Evolutionary conservation across 1,284 basidiomycete genomes (phyloP).

Genomic region (Pyrrhoderma lamaoense): DNA sequence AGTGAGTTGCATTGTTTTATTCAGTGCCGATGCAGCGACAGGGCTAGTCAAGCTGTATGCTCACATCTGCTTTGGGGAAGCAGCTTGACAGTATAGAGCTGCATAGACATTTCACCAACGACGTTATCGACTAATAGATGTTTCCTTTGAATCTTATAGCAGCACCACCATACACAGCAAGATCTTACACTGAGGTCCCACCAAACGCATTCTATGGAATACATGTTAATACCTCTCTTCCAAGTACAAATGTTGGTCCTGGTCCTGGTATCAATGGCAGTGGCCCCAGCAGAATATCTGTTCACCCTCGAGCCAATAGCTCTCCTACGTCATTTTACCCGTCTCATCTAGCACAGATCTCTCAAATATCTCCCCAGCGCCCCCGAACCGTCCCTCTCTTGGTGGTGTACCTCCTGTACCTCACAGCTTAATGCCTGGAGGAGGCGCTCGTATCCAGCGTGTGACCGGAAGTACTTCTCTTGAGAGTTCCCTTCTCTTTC

Average conservation of each 20-base stretch:
- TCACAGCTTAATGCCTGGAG: conserved; percentile 16
- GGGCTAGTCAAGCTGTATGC: too few relatives aligned
- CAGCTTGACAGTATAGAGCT: too few relatives aligned
- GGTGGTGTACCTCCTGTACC: conserved; percentile 8
- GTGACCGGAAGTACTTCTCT: background rate
- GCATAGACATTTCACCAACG: too few relatives aligned
- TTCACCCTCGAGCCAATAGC: background rate
- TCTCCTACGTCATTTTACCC: conserved; percentile 8
- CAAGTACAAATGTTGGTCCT: too few relatives aligned
- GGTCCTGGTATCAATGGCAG: background rate
- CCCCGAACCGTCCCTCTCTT: conserved; percentile 3
- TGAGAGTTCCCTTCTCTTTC: conserved; percentile 15
- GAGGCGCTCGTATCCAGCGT: background rate
- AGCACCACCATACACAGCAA: background rate
- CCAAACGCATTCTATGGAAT: conserved; percentile 8
- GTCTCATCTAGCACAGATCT: conserved; percentile 1
- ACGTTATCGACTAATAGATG: background rate
- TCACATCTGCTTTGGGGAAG: too few relatives aligned
- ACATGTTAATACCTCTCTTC: conserved; percentile 11
- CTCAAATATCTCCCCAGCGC: background rate
- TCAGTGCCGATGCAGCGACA: too few relatives aligned
- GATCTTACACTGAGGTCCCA: background rate
- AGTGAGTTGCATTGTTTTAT: conserved; percentile 8
- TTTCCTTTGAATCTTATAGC: background rate
- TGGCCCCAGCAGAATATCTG: background rate